A percentile compares a stretch with the other conserved stretches of the same genome.
phyloP scores from a whole-genome alignment of 2,329 filamentous ascomycete species.

The Cladosporium sp. region DNA sequence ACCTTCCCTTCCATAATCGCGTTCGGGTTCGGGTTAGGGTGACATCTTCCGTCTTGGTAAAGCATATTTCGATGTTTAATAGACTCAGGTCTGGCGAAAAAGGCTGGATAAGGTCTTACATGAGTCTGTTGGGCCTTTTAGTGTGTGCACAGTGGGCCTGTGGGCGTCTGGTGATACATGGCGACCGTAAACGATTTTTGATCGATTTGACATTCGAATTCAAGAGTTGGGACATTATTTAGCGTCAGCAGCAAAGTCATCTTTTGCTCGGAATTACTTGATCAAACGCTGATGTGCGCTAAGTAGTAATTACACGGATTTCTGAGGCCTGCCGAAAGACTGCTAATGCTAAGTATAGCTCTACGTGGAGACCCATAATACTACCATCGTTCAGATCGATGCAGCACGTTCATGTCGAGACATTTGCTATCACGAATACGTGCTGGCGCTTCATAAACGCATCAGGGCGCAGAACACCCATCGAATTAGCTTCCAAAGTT shows the following conservation, averaged over 20 bases:
- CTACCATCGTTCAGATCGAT: background rate
- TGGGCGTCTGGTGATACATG: background rate
- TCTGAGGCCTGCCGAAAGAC: background rate
- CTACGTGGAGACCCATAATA: background rate
- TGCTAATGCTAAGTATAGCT: background rate
- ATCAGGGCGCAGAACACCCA: accelerated
- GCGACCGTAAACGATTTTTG: background rate
- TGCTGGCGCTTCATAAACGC: background rate
- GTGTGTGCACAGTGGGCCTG: background rate
- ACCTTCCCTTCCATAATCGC: background rate
- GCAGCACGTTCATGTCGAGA: no score
- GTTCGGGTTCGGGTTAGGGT: background rate
- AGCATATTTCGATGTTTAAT: background rate
- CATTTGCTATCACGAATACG: no score
- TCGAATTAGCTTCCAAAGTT: background rate
- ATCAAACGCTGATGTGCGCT: background rate
- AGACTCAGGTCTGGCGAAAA: no score
- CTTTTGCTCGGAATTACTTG: background rate
- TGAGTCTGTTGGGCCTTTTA: background rate
- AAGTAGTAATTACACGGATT: background rate
- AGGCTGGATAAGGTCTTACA: no score
- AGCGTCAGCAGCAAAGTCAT: accelerated
- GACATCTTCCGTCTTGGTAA: background rate
- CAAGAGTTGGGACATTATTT: background rate
- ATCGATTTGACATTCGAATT: background rate